phyloP scores from a whole-genome alignment of 129 eudicot genomes.

The Lactuca saligna region DNA sequence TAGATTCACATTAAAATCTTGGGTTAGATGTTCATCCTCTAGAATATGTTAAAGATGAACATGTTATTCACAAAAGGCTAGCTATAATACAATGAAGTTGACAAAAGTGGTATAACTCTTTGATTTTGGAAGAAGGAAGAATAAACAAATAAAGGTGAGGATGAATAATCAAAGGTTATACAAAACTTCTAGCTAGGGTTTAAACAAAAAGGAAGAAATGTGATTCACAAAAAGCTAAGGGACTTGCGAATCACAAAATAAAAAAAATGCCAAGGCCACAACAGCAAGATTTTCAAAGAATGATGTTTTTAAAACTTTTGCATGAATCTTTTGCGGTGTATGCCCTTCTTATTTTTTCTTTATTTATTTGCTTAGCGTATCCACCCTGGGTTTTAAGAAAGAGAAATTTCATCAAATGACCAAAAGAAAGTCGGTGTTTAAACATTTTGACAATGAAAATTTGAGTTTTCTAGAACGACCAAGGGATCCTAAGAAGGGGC shows the following conservation, averaged over 20 bases:
- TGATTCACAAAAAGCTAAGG: background rate
- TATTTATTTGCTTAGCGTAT: too few species aligned
- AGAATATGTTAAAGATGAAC: background rate
- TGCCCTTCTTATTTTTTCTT: too few species aligned
- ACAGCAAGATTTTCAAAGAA: background rate
- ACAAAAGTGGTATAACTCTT: background rate
- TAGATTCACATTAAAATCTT: background rate
- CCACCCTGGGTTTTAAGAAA: too few species aligned
- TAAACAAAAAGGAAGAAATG: background rate
- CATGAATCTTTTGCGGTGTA: background rate
- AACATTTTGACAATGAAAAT: too few species aligned
- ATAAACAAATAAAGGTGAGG: background rate
- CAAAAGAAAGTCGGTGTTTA: too few species aligned
- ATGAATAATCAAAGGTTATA: background rate
- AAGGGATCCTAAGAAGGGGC: too few species aligned
- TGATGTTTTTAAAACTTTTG: background rate
- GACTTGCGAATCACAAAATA: background rate
- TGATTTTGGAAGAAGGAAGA: background rate
- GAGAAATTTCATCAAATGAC: too few species aligned
- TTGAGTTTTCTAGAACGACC: too few species aligned
- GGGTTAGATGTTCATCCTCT: background rate
- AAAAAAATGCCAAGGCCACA: slow-evolving; percentile 4
- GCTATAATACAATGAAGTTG: background rate
- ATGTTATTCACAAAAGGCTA: slow-evolving; percentile 3
- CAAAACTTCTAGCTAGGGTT: background rate